phyloP scores from a whole-genome alignment of 495 filamentous ascomycete species.

The Neurospora intermedia region DNA sequence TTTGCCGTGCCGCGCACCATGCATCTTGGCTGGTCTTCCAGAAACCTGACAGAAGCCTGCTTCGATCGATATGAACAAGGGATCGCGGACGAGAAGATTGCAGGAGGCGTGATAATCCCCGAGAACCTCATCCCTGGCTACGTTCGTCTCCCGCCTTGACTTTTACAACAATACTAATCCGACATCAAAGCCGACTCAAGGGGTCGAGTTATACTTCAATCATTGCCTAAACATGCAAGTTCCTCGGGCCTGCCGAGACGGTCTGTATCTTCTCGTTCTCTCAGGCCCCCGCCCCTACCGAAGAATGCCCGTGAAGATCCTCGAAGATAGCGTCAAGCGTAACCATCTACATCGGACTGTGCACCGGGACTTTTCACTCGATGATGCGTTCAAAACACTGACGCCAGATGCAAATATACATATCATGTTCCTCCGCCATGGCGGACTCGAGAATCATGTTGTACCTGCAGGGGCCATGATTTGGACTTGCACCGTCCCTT shows the following conservation, averaged over 20 bases:
- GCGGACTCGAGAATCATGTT: background rate
- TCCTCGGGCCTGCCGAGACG: background rate
- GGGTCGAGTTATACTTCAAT: background rate
- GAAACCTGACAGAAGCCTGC: conserved; percentile 9
- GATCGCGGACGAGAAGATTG: background rate
- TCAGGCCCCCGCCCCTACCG: background rate
- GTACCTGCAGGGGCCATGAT: background rate
- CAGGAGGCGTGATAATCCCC: background rate
- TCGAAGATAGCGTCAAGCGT: background rate
- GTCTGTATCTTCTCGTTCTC: background rate
- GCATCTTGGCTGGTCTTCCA: conserved; percentile 8
- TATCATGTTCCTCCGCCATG: background rate
- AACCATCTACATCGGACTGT: background rate
- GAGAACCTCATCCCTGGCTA: background rate
- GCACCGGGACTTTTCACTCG: background rate
- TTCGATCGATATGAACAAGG: background rate
- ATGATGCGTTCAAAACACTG: background rate
- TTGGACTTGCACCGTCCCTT: background rate
- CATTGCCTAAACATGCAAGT: background rate
- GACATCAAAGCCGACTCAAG: background rate
- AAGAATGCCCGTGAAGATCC: background rate
- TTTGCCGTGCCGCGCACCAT: conserved; percentile 1
- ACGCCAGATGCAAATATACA: background rate
- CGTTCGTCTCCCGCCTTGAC: background rate
- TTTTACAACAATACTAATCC: background rate